These are phyloP conservation scores for Aureobasidium subglaciale DNA, from an alignment of 2,329 filamentous ascomycete species.

Conservation along the genomic window DNA sequence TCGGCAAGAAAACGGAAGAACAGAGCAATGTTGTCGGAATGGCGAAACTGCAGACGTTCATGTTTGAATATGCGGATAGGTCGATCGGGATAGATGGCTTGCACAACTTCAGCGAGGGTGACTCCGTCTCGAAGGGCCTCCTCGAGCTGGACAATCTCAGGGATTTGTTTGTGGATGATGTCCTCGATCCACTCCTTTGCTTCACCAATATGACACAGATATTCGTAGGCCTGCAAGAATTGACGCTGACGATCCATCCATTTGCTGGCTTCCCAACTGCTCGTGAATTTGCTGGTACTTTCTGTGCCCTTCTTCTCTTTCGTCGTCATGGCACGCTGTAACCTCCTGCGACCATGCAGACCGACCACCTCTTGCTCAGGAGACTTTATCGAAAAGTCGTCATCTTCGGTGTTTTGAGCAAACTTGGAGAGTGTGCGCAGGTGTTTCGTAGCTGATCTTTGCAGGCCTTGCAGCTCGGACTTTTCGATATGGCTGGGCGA, in stretches of 20 bases:
- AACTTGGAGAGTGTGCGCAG: slow-evolving; percentile 80
- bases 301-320: slow-evolving; percentile 42
- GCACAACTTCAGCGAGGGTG: slow-evolving; percentile 87
- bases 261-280: slow-evolving; percentile 67
- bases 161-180: slow-evolving; percentile 75
- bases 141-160: slow-evolving; percentile 87
- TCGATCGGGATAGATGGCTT: slow-evolving; percentile 72
- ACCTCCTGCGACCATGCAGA: slow-evolving; percentile 70
- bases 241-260: slow-evolving; percentile 99
- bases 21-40: slow-evolving; percentile 95
- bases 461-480: slow-evolving; percentile 72
- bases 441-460: slow-evolving; percentile 84
- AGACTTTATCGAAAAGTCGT: slow-evolving; percentile 73
- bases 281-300: slow-evolving; percentile 27
- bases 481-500: slow-evolving; percentile 29
- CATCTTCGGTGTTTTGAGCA: slow-evolving; percentile 64
- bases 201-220: slow-evolving; percentile 97
- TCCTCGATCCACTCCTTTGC: slow-evolving; percentile 99
- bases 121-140: slow-evolving; percentile 89
- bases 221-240: slow-evolving; percentile 94
- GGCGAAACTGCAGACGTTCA: slow-evolving; percentile 79
- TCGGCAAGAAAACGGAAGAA: slow-evolving; percentile 94
- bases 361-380: slow-evolving; percentile 81
- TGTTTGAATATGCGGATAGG: slow-evolving; percentile 78
- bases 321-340: slow-evolving; percentile 62